Base-by-base conservation (phyloP, 2,329 filamentous ascomycete species). In the Talaromyces sp. region DNA sequence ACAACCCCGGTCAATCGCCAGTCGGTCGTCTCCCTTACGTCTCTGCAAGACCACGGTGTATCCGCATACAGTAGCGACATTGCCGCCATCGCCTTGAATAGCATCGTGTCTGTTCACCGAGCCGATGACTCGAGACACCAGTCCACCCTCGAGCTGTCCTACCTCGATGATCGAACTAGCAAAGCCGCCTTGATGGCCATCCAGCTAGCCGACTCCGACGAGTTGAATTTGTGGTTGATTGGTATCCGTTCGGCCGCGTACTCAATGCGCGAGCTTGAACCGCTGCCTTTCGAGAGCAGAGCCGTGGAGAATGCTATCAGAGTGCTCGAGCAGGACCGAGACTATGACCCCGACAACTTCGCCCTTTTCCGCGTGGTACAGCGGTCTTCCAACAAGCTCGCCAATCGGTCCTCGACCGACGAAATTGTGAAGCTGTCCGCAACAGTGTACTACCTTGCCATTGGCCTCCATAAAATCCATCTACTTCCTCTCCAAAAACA, bases 381-480 rank as follows among this genome's bases (percentile, higher is more conserved):
- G 68, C 82, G 87, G 64, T 80, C 83, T n/a, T 75, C 80, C 13
- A 78, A 79, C 65, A 88, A 87, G 73, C 78, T 80, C 19, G 75
- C 77, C 33, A 78, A 79, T 36, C 78, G 84, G 59, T 82, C 85
- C 3, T 88, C 88, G 8, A 83, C 84, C 17, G 88, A 90, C 62
- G 88, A 90, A 66, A 72, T 90, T 51, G 81, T 85, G 55, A 90
- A 89, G 68, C 74, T 87, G 30, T 82, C 82, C 44, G 85, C 86
- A 10, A 85, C 83, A 10, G 83, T 88, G 27, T 89, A 85, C 72
- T 89, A 89, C 69, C 80, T 91, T 64, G 87, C 84, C 7, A 81
- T 91, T 69, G 88, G 88, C 22, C 81, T 88, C 33, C 86, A 90
- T 75, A 88, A 88, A 70, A 76, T 90, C 36, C 88, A 90, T 74